These are phyloP conservation scores for Talaromyces rugulosus DNA, from an alignment of 2,329 filamentous ascomycete species.

Conservation along the genomic window DNA sequence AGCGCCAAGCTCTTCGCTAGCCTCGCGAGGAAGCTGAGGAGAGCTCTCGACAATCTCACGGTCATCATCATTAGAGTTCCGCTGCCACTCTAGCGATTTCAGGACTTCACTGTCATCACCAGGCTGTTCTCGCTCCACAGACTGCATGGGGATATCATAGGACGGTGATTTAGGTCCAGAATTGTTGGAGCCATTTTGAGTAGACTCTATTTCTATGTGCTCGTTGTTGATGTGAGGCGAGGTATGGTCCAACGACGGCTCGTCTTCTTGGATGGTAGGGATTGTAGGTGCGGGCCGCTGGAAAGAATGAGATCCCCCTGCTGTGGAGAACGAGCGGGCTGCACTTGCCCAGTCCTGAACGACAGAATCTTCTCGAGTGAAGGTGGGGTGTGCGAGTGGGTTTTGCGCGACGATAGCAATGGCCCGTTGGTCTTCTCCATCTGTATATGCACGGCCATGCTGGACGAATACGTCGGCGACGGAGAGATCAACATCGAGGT, in stretches of 20 bases:
- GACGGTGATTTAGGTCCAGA: background rate
- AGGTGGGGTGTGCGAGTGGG: slow-evolving; percentile 19
- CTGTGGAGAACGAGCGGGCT: slow-evolving; percentile 5
- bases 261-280: slow-evolving; percentile 18
- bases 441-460: slow-evolving; percentile 28
- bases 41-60: slow-evolving; percentile 6
- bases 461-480: slow-evolving; percentile 38
- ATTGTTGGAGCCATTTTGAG: background rate
- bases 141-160: slow-evolving; percentile 22
- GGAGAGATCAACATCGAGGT: slow-evolving; percentile 29
- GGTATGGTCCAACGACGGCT: background rate
- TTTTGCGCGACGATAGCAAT: slow-evolving; percentile 32
- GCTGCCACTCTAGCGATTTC: background rate
- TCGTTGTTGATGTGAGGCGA: background rate
- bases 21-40: slow-evolving; percentile 15
- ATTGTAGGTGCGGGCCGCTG: slow-evolving; percentile 11
- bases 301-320: background rate
- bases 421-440: slow-evolving; percentile 32
- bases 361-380: slow-evolving; percentile 30
- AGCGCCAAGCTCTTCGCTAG: slow-evolving; percentile 26
- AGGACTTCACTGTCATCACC: slow-evolving; percentile 12
- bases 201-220: background rate
- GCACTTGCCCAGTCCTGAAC: slow-evolving; percentile 32
- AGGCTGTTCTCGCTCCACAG: slow-evolving; percentile 21
- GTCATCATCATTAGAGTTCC: background rate